phyloP scores from a whole-genome alignment of 257 asterid genomes.

The Primulina eburnea region DNA sequence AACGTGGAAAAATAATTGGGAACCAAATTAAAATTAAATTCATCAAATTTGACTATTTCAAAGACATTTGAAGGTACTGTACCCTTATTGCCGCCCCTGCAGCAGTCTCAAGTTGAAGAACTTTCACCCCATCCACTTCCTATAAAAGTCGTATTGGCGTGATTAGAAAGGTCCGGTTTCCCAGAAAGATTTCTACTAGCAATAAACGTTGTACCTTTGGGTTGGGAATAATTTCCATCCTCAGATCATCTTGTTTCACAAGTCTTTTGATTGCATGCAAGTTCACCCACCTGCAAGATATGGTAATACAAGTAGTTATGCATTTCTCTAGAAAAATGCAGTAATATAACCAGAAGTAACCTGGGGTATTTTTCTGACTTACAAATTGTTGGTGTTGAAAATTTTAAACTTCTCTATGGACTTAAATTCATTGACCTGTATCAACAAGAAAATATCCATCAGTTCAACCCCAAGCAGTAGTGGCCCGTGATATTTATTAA shows the following conservation, averaged over 20 bases:
- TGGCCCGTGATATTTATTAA: constrained; percentile 10
- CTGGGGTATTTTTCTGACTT: constrained; percentile 31
- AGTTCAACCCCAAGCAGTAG: constrained; percentile 22
- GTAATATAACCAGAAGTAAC: constrained; percentile 17
- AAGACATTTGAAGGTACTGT: constrained; percentile 16
- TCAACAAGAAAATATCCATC: constrained; percentile 22
- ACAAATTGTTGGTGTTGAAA: constrained; percentile 98
- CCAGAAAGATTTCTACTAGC: background rate
- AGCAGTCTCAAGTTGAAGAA: constrained; percentile 98
- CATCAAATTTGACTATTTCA: background rate
- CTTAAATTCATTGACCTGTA: constrained; percentile 88
- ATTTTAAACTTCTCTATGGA: constrained; percentile 98
- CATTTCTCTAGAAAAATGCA: constrained; percentile 1
- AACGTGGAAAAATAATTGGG: background rate
- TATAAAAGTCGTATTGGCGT: constrained; percentile 21
- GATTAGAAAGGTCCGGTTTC: constrained; percentile 11
- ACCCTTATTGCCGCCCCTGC: constrained; percentile 99
- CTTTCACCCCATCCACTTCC: constrained; percentile 96
- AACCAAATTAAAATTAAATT: constrained; percentile 5
- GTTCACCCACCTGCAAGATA: constrained; percentile 83
- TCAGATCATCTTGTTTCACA: constrained; percentile 68
- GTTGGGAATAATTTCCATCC: constrained; percentile 98
- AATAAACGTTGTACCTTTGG: constrained; percentile 60
- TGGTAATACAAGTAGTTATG: constrained; percentile 18
- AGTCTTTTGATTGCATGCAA: constrained; percentile 80